Base-by-base conservation (phyloP, 768 basidiomycete species). In the Tephrocybe sp. region DNA sequence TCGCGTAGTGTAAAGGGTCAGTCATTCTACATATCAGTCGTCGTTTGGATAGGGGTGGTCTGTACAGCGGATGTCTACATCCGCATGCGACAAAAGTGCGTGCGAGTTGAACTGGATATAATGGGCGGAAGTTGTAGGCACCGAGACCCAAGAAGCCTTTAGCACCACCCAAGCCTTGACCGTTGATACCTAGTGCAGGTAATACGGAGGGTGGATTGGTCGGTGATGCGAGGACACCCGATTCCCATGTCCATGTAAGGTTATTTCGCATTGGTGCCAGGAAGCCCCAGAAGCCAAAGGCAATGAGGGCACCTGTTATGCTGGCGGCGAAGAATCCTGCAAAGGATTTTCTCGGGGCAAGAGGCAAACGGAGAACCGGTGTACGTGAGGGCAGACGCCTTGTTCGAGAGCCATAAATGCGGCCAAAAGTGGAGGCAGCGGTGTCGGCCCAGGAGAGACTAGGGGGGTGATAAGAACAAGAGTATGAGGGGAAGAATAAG, bases 381-480 rank as follows among this genome's bases (percentile, higher is more conserved):
- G 72, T 47, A 8, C 64, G 64, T 15, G 69, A 19, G 10, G 74
- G 75, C n/a, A 77, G 65, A 34, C 65, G 68, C 37, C 81, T 78
- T 0, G 91, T 91, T 39, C 70, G 68, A n/a, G 72, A 70, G 33
- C 91, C 91, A 64, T 80, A 91, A 27, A 91, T 71, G n/a, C 94
- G 83, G 37, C 94, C 94, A 55, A 95, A 73, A 11, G 91, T 94
- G 9, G 94, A 95, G 4, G 94, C 94, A 15, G 92, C 84, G 1
- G 94, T 95, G 66, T 97, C 94, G 0, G 91, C 93, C 94, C 94
- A 97, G 25, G 92, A 93, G 41, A 97, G 82, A 53, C 93, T 95
- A 59, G 37, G 30, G 24, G 19, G 53, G 47, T 39, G 36, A 44
- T 27, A 22, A 42, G 19, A 25, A 18, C 37, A 27, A 19, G 22